A percentile compares a stretch with the other conserved stretches of the same genome.
phyloP scores from a whole-genome alignment of 1,284 basidiomycete genomes.

The Pisolithus thermaeus region DNA sequence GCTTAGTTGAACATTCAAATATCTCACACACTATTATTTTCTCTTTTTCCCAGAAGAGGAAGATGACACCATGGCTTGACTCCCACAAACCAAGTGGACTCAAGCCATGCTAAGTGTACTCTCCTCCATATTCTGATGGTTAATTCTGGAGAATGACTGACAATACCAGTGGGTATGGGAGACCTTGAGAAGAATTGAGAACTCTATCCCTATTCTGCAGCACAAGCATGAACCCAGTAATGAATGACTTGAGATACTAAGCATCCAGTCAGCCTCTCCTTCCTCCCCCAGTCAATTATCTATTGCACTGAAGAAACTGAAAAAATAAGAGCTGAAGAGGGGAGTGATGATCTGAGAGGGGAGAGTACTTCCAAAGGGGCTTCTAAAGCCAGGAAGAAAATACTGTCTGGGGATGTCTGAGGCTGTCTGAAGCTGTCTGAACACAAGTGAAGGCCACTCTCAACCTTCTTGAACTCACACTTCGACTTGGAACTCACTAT shows the following conservation, averaged over 20 bases:
- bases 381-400: no score
- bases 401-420: no score
- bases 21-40: conserved; percentile 61
- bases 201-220: conserved; percentile 59
- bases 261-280: conserved; percentile 46
- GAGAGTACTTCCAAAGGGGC: no score
- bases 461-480: no score
- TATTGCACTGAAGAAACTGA: no score
- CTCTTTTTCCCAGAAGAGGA: conserved; percentile 88
- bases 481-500: no score
- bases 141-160: conserved; percentile 75
- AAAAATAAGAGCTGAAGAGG: no score
- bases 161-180: conserved; percentile 76
- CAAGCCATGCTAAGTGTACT: conserved; percentile 75
- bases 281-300: conserved; percentile 67
- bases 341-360: no score
- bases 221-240: conserved; percentile 47
- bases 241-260: conserved; percentile 46
- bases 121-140: conserved; percentile 44
- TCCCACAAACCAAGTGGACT: conserved; percentile 83
- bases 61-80: conserved; percentile 70
- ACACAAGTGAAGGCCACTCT: no score
- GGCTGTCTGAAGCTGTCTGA: no score
- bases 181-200: conserved; percentile 70
- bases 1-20: conserved; percentile 38